Evolutionary conservation across 768 basidiomycete species (phyloP), one percentile per base, ranked within the genome.

Genomic region (Sistotremastrum niveocremeum): DNA sequence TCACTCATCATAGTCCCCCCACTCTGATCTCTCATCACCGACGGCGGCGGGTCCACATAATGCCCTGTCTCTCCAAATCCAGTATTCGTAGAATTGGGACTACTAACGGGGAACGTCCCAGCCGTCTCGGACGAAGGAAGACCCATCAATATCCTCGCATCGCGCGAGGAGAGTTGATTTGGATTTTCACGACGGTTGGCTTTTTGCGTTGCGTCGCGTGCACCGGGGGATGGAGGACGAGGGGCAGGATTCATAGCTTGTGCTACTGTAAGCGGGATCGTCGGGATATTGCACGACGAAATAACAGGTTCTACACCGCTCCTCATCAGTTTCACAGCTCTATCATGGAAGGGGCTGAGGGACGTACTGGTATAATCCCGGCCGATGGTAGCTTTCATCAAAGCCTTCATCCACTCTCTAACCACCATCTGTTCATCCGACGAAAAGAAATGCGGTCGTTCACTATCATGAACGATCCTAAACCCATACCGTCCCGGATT

Each of bases 391-490:
- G 94, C 89, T 61, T 98, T 99, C 89, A 98, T 97, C 53, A 99
- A 77, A 6, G 93, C 89, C 67, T 98, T 99, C 95, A 98, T 98
- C 94, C 95, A 98, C 52, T 89, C 89, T n/a, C 95, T 78, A 41
- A 95, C 73, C 35, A 77, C 64, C 1, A 65, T 56, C 62, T 89
- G 87, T 57, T 97, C 91, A 28, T 90, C 84, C 0, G 88, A 89
- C 51, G 86, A 88, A 65, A 99, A 99, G 57, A 63, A 88, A 60
- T 98, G 90, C 1, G 84, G 70, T 65, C 84, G 87, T 60, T 89
- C 85, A 5, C 73, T 65, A 39, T 90, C 87, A 54, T 97, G 93
- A 33, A 93, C 77, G 51, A 98, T 84, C 54, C 87, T 74, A 78
- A 98, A 98, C 4, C 89, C 93, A 63, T 94, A 98, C 55, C 81